Percentiles rank a stretch among this genome's conserved stretches.
Evolutionary conservation across 108 stramenopile genomes (phyloP).

Genomic region (Chaetoceros tenuissimus): DNA sequence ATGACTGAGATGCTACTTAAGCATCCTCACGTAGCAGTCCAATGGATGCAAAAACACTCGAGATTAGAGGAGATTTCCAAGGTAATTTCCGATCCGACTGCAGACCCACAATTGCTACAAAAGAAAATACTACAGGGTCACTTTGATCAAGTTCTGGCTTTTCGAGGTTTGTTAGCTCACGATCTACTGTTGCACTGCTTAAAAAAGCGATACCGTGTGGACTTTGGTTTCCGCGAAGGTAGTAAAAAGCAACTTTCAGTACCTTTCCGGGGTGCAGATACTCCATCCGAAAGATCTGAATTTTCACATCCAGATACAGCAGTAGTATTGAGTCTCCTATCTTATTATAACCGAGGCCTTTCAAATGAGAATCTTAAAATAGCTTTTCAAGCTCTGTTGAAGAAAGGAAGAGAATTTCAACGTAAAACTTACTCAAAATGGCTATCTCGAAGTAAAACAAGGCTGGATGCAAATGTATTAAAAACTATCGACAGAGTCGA

Average conservation of each 20-base stretch:
- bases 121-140: background rate
- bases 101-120: background rate
- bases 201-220: constrained; percentile 33
- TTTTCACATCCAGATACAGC: constrained; percentile 43
- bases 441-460: constrained; percentile 14
- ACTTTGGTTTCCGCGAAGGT: constrained; percentile 26
- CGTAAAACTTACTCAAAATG: constrained; percentile 28
- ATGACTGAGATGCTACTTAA: background rate
- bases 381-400: constrained; percentile 17
- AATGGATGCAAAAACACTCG: background rate
- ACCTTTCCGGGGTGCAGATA: constrained; percentile 35
- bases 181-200: constrained; percentile 35
- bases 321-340: constrained; percentile 29
- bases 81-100: background rate
- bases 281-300: constrained; percentile 30
- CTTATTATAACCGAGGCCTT: constrained; percentile 45
- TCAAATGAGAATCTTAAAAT: constrained; percentile 13
- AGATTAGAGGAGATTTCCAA: background rate
- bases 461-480: constrained; percentile 2
- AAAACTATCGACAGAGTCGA: constrained; percentile 13
- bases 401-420: constrained; percentile 21
- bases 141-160: constrained; percentile 20
- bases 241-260: constrained; percentile 31
- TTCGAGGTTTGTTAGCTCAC: constrained; percentile 30
- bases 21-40: background rate